A percentile compares a stretch with the other conserved stretches of the same genome.
Evolutionary conservation across 1,139 yeast genomes (phyloP).

Genomic region (Geotrichum siamense): DNA sequence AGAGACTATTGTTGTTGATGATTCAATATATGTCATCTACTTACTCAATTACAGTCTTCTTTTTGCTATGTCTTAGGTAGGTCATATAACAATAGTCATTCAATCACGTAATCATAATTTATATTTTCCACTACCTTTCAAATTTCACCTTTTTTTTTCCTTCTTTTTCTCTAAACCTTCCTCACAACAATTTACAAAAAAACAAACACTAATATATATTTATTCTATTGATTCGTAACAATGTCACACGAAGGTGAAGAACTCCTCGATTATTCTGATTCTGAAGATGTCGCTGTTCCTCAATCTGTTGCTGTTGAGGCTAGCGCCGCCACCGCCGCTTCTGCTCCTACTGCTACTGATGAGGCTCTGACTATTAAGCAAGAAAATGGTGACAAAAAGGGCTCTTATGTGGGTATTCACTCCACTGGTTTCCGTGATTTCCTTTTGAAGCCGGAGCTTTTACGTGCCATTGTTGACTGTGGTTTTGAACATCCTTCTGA

Average conservation of each 20-base stretch:
- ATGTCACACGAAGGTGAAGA: slow-evolving; percentile 91
- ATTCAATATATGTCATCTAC: too few relatives aligned
- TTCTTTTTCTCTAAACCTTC: background rate
- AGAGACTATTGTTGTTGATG: too few relatives aligned
- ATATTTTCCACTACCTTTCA: too few relatives aligned
- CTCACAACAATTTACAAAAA: too few relatives aligned
- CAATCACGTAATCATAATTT: too few relatives aligned
- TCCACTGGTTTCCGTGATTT: slow-evolving; percentile 98
- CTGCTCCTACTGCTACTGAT: slow-evolving; percentile 25
- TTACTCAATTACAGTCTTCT: too few relatives aligned
- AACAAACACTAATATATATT: slow-evolving; percentile 1
- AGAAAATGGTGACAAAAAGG: slow-evolving; percentile 75
- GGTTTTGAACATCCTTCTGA: slow-evolving; percentile 99
- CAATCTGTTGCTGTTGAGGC: slow-evolving; percentile 47
- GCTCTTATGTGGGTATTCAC: slow-evolving; percentile 96
- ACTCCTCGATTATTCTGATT: slow-evolving; percentile 94
- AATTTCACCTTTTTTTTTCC: background rate
- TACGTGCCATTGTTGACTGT: slow-evolving; percentile 97
- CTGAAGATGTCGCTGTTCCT: slow-evolving; percentile 86
- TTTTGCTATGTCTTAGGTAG: too few relatives aligned
- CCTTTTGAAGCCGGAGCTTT: slow-evolving; percentile 88
- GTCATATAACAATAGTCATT: too few relatives aligned
- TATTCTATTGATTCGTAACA: too few relatives aligned
- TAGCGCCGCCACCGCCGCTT: slow-evolving; percentile 28
- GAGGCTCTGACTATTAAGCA: slow-evolving; percentile 29